Evolutionary conservation across 2,329 filamentous ascomycete genomes (phyloP).

Genomic region (Penicillium sp.): DNA sequence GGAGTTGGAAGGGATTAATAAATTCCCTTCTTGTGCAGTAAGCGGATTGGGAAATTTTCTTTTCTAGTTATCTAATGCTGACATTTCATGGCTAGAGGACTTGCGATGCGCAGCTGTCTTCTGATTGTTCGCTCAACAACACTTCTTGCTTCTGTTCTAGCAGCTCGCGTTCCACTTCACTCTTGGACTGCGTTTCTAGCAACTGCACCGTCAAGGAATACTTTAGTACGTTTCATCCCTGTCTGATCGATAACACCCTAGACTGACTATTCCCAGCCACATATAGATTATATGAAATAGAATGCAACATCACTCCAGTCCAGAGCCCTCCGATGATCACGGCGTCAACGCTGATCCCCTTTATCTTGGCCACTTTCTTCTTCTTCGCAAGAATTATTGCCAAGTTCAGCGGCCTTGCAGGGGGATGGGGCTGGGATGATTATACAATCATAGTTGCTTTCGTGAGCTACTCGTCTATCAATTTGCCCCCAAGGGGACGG

Average conservation of each 20-base stretch:
- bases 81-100: constrained; percentile 1
- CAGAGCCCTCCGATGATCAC: constrained; percentile 1
- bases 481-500: not conserved
- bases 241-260: not conserved
- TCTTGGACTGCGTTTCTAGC: constrained; percentile 11
- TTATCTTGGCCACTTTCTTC: constrained; percentile 19
- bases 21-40: constrained; percentile 16
- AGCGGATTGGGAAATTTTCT: not conserved
- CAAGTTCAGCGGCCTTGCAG: constrained; percentile 17
- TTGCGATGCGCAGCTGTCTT: constrained; percentile 10
- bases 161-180: not conserved
- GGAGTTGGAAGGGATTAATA: not conserved
- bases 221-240: constrained; percentile 13
- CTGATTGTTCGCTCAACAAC: constrained; percentile 14
- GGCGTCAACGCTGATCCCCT: constrained; percentile 13
- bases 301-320: constrained; percentile 14
- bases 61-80: not conserved
- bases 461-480: constrained; percentile 2
- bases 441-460: constrained; percentile 23
- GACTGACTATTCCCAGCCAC: constrained; percentile 12
- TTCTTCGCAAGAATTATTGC: constrained; percentile 18
- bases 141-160: constrained; percentile 16
- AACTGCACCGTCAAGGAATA: constrained; percentile 17
- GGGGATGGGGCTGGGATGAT: constrained; percentile 23
- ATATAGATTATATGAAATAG: constrained; percentile 13